These are phyloP conservation scores for Coemansia sp. DNA, from an alignment of 192 early-diverging fungal species.

Conservation along the genomic window DNA sequence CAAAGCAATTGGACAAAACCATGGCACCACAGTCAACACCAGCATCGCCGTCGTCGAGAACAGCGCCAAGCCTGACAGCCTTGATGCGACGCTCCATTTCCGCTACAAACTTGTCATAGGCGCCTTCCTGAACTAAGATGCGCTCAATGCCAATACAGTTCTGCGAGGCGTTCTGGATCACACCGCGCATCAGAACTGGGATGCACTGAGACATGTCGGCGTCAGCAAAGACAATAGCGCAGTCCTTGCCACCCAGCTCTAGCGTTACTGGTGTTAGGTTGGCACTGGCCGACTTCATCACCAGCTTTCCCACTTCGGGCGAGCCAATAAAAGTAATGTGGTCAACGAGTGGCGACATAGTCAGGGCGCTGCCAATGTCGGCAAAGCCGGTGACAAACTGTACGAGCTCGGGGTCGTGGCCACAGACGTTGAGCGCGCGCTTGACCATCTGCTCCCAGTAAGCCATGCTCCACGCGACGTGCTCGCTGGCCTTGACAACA, in stretches of 20 bases:
- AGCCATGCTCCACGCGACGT: conserved; percentile 75
- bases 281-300: conserved; percentile 69
- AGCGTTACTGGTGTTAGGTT: conserved; percentile 78
- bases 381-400: conserved; percentile 77
- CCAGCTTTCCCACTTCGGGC: conserved; percentile 72
- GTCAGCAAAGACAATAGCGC: conserved; percentile 76
- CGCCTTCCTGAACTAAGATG: conserved; percentile 66
- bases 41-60: conserved; percentile 62
- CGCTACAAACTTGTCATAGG: conserved; percentile 68
- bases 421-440: conserved; percentile 65
- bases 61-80: conserved; percentile 66
- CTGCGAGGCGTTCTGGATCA: conserved; percentile 85
- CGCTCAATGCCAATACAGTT: conserved; percentile 90
- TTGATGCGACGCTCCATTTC: conserved; percentile 60
- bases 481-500: conserved; percentile 81
- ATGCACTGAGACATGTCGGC: conserved; percentile 64
- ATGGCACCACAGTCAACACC: conserved; percentile 79
- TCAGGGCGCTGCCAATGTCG: conserved; percentile 76
- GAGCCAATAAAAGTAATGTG: conserved; percentile 90
- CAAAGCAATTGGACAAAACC: conserved; percentile 65
- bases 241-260: conserved; percentile 92
- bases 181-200: conserved; percentile 76
- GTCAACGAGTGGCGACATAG: conserved; percentile 57
- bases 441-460: conserved; percentile 67
- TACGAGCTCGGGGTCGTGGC: conserved; percentile 75